A percentile compares a stretch with the other conserved stretches of the same genome.
These are phyloP conservation scores for Hansenula anomala DNA, from an alignment of 1,139 yeast species.

Conservation along the genomic window DNA sequence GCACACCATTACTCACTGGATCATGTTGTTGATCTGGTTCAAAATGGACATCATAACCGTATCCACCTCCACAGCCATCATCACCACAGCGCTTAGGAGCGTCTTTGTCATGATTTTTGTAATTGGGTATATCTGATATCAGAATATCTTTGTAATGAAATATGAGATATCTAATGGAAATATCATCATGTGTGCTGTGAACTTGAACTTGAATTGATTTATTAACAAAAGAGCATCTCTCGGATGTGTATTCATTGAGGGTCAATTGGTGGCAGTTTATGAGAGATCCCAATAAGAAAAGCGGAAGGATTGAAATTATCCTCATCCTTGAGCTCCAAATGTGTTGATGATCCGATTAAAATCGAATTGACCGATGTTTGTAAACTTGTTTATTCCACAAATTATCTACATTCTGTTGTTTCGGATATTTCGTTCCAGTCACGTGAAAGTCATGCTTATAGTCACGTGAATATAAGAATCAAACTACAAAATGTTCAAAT, in stretches of 20 bases:
- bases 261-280: background rate
- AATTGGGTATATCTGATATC: background rate
- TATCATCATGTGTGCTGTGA: background rate
- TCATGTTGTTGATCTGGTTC: background rate
- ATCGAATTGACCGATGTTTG: too few species aligned
- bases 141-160: constrained; percentile 1
- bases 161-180: background rate
- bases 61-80: background rate
- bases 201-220: background rate
- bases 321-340: background rate
- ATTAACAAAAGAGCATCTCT: background rate
- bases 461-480: too few species aligned
- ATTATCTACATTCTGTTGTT: too few species aligned
- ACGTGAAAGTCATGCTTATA: too few species aligned
- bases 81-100: background rate
- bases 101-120: background rate
- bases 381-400: too few species aligned
- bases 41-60: background rate
- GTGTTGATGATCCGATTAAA: too few species aligned
- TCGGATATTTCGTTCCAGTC: too few species aligned
- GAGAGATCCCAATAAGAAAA: background rate
- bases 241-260: background rate
- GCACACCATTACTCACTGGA: background rate
- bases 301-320: background rate
- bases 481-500: too few species aligned